Evolutionary conservation across 805 yeast species (phyloP).

Genomic region (Clavispora santaluciae): DNA sequence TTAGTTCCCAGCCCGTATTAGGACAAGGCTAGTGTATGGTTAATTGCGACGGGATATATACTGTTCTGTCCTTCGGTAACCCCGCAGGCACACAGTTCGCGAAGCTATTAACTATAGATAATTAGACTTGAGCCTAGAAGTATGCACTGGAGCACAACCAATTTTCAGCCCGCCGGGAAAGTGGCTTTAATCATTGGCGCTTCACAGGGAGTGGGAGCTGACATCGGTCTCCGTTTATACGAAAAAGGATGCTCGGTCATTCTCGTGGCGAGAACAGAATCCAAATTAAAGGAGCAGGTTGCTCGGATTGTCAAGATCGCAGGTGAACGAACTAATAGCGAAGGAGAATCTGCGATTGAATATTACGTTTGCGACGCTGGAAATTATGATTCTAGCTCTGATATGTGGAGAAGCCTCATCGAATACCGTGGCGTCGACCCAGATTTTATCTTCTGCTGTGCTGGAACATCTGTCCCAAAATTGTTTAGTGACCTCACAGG

Average conservation of each 20-base stretch:
- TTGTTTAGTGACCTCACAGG: constrained; percentile 64
- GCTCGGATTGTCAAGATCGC: constrained; percentile 30
- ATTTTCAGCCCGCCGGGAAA: constrained; percentile 40
- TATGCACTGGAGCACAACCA: constrained; percentile 21
- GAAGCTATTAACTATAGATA: too few species aligned
- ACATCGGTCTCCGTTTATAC: constrained; percentile 58
- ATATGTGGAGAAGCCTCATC: constrained; percentile 36
- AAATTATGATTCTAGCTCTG: constrained; percentile 44
- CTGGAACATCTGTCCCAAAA: constrained; percentile 81
- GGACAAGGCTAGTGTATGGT: too few species aligned
- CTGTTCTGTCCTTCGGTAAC: too few species aligned
- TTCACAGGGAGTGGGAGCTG: constrained; percentile 89
- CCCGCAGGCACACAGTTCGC: too few species aligned
- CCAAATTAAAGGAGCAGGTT: constrained; percentile 50
- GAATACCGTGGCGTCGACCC: constrained; percentile 39
- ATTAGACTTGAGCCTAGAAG: too few species aligned
- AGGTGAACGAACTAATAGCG: constrained; percentile 11
- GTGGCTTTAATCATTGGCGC: constrained; percentile 84
- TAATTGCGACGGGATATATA: too few species aligned
- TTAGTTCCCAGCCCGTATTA: too few species aligned
- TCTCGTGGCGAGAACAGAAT: constrained; percentile 71
- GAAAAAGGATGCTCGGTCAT: constrained; percentile 57
- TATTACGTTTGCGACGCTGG: constrained; percentile 66
- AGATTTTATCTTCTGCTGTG: constrained; percentile 78
- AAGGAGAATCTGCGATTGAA: constrained; percentile 2